Base-by-base conservation (phyloP, 2,329 filamentous ascomycete species). In the Pseudogymnoascus sp. region DNA sequence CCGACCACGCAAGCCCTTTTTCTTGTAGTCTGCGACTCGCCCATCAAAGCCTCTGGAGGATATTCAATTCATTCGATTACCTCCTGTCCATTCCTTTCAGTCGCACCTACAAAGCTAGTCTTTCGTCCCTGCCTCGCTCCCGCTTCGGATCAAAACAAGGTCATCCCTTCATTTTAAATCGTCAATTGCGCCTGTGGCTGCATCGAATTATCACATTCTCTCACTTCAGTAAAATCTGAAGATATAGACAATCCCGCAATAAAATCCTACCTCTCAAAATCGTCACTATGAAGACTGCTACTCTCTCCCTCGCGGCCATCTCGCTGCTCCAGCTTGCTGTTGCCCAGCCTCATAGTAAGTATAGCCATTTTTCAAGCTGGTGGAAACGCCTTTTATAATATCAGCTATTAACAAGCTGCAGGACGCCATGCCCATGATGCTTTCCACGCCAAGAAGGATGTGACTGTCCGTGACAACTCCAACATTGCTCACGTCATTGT, bases 401-500 rank as follows among this genome's bases (percentile, higher is more conserved):
- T 58, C 13, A 58, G 13, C 27, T 38, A 62, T n/a, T 62, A 61
- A 38, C 35, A 48, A 48, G 4, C 4, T 9, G 59, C 61, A 64
- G 60, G 63, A 17, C 69, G 68, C 21, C 70, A 71, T 64, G 62
- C 58, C 38, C 71, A 71, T 48, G 65, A 65, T 44, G 66, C 69
- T 41, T 51, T 67, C 48, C 66, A 68, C 41, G 64, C 42, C 27
- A 70, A 71, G 66, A 70, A 67, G 61, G 67, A 68, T 63, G 67
- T 66, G 12, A 75, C 65, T 69, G 74, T 70, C 67, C 73, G 69
- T 70, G 68, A 63, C 70, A 10, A 59, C 41, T 61, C 60, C 10
- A 60, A 66, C 12, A 66, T 76, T 8, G 76, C 78, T 5, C 75
- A 81, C 63, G 76, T 81, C 59, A 78, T 80, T 21, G 79, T 88